A percentile compares a stretch with the other conserved stretches of the same genome.
Conservation (phyloP, 441 rosid genomes). For the Aquilaria agallochum region DNA sequence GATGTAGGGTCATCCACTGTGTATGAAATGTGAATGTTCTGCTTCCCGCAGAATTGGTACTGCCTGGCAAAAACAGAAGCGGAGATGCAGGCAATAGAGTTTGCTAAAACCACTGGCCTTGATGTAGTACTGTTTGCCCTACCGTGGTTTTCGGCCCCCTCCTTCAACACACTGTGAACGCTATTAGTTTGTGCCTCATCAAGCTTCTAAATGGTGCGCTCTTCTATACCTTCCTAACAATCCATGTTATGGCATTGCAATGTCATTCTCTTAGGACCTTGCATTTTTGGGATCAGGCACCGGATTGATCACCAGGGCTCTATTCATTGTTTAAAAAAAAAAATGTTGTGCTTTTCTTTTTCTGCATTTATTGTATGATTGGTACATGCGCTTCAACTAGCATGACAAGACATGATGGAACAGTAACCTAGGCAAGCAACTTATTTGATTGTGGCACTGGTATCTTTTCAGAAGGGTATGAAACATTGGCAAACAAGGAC, state of each 20-base stretch:
- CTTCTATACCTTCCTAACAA: not conserved
- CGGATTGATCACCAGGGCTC: too few relatives aligned
- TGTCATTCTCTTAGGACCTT: too few relatives aligned
- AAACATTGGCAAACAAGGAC: conserved; percentile 17
- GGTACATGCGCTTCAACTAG: too few relatives aligned
- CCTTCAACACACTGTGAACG: conserved; percentile 41
- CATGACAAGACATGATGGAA: too few relatives aligned
- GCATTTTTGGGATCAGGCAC: too few relatives aligned
- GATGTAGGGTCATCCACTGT: too few relatives aligned
- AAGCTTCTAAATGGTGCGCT: conserved; percentile 23
- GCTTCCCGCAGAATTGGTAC: conserved; percentile 15
- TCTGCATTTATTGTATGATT: too few relatives aligned
- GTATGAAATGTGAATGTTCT: too few relatives aligned
- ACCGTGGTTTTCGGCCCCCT: conserved; percentile 35
- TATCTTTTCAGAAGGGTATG: conserved; percentile 21
- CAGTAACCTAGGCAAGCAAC: too few relatives aligned
- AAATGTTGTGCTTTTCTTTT: too few relatives aligned
- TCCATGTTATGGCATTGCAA: too few relatives aligned
- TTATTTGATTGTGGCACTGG: not conserved
- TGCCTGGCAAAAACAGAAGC: conserved; percentile 34
- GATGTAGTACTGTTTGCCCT: conserved; percentile 37
- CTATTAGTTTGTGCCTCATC: conserved; percentile 32
- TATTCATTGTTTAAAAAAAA: too few relatives aligned
- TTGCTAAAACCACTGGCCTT: conserved; percentile 26
- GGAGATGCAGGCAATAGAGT: conserved; percentile 36